Evolutionary conservation across 306 rosid species (phyloP).

Genomic region (Purshia tridentata): DNA sequence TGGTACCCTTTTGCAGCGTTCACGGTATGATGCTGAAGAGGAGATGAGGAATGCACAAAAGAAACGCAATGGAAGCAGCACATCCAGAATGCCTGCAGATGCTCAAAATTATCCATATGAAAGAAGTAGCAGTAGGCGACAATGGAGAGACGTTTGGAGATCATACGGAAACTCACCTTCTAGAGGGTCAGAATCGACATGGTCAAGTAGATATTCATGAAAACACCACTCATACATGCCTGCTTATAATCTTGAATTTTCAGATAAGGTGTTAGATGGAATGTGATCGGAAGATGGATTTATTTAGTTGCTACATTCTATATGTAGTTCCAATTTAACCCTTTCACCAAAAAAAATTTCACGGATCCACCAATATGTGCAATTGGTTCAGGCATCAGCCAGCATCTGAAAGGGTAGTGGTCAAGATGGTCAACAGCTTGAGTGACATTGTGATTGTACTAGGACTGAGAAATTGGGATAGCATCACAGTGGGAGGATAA

Average conservation of each 20-base stretch:
- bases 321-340: slow-evolving; percentile 19
- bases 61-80: slow-evolving; percentile 61
- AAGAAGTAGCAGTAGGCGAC: slow-evolving; percentile 53
- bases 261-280: slow-evolving; percentile 18
- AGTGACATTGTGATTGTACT: neutral
- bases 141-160: slow-evolving; percentile 73
- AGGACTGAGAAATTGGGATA: neutral
- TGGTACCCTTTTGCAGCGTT: slow-evolving; percentile 52
- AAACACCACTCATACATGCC: slow-evolving; percentile 16
- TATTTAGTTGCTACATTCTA: slow-evolving; percentile 20
- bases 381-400: neutral
- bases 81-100: slow-evolving; percentile 58
- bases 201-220: slow-evolving; percentile 52
- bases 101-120: slow-evolving; percentile 60
- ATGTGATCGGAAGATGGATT: slow-evolving; percentile 16
- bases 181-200: slow-evolving; percentile 54
- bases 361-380: neutral
- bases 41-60: slow-evolving; percentile 75
- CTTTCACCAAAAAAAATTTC: too few species aligned
- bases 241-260: slow-evolving; percentile 23
- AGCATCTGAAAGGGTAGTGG: slow-evolving; percentile 1
- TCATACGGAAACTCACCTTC: slow-evolving; percentile 50
- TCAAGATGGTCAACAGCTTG: slow-evolving; percentile 12
- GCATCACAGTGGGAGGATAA: neutral
- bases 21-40: slow-evolving; percentile 84